Conservation (phyloP, 306 rosid species). For the Ziziphus jujuba region DNA sequence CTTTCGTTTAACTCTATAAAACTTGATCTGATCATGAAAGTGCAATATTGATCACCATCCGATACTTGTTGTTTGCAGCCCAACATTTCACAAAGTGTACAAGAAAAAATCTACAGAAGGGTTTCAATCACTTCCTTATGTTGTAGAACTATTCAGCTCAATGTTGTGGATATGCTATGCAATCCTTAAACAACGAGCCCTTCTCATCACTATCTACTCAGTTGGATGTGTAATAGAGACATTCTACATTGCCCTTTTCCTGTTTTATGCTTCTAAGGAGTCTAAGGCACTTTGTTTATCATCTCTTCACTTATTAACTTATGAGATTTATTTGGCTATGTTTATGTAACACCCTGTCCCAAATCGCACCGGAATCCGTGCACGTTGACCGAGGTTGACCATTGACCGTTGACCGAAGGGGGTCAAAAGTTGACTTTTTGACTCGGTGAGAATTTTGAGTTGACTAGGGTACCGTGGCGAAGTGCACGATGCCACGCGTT, state of each 20-base stretch:
- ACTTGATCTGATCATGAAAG: neutral
- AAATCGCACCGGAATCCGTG: no score
- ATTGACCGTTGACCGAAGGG: no score
- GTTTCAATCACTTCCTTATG: conserved; percentile 79
- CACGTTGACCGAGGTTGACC: no score
- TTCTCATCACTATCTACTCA: conserved; percentile 85
- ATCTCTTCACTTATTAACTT: neutral
- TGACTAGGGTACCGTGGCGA: no score
- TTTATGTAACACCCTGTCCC: no score
- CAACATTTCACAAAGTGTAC: conserved; percentile 77
- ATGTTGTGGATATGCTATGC: conserved; percentile 95
- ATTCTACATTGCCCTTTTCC: conserved; percentile 52
- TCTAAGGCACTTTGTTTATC: conserved; percentile 50
- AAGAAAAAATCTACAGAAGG: conserved; percentile 82
- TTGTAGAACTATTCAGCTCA: conserved; percentile 73
- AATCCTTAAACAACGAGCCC: conserved; percentile 52
- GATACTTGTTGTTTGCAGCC: conserved; percentile 42
- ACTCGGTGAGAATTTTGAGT: no score
- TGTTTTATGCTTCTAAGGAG: conserved; percentile 61
- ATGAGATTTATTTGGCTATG: no score
- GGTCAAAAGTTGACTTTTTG: no score
- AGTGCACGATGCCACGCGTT: no score
- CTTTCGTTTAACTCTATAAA: neutral
- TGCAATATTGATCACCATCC: neutral
- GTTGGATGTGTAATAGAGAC: conserved; percentile 74